Evolutionary conservation across 2,329 filamentous ascomycete species (phyloP).

Genomic region (Neonectria faginata): DNA sequence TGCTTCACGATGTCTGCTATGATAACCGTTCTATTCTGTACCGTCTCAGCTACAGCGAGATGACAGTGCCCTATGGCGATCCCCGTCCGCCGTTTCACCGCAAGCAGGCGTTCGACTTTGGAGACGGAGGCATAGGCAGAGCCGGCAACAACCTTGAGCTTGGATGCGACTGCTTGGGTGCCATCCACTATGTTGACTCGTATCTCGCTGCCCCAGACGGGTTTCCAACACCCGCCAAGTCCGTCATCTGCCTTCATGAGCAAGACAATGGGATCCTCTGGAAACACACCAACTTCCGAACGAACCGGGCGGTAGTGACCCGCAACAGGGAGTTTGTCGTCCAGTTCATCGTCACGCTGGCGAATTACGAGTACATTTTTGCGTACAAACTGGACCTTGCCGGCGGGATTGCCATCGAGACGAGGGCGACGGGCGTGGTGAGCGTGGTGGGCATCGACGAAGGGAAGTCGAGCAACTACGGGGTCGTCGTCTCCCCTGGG

Average conservation of each 20-base stretch:
- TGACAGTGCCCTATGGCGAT: slow-evolving; percentile 77
- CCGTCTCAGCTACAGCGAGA: slow-evolving; percentile 75
- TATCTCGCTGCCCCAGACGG: slow-evolving; percentile 66
- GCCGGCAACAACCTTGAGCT: slow-evolving; percentile 76
- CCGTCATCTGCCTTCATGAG: slow-evolving; percentile 76
- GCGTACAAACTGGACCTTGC: slow-evolving; percentile 69
- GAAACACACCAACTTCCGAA: slow-evolving; percentile 80
- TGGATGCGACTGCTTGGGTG: slow-evolving; percentile 77
- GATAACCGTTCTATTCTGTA: slow-evolving; percentile 74
- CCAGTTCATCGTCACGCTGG: slow-evolving; percentile 76
- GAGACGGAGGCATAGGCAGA: slow-evolving; percentile 75
- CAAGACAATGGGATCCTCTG: slow-evolving; percentile 77
- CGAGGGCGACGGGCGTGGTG: slow-evolving; percentile 74
- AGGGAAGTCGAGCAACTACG: slow-evolving; percentile 64
- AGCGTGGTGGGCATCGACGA: slow-evolving; percentile 70
- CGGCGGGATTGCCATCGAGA: slow-evolving; percentile 71
- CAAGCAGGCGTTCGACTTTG: slow-evolving; percentile 79
- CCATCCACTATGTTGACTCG: slow-evolving; percentile 73
- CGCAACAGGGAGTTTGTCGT: slow-evolving; percentile 72
- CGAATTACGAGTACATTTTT: slow-evolving; percentile 76
- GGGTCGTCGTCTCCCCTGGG: slow-evolving; percentile 72
- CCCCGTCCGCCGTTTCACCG: slow-evolving; percentile 73
- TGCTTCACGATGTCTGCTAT: slow-evolving; percentile 77
- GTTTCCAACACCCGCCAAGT: slow-evolving; percentile 62
- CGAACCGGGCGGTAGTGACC: slow-evolving; percentile 68